Conservation (phyloP, 2,329 filamentous ascomycete genomes). For the Ascomycota sp. region DNA sequence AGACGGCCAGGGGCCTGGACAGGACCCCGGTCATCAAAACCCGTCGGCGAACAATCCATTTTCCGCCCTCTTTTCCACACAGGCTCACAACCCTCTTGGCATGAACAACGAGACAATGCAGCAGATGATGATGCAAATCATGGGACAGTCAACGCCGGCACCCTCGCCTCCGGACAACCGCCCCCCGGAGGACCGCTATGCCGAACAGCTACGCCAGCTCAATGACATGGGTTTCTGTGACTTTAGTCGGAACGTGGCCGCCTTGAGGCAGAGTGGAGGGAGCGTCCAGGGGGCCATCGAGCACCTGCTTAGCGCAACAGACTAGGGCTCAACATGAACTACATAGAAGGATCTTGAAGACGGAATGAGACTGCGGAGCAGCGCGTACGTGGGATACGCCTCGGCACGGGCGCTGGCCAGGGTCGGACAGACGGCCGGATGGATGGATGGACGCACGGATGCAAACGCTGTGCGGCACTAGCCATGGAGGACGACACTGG, state of each 20-base stretch:
- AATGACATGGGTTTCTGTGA: slow-evolving; percentile 99
- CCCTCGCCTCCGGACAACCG: slow-evolving; percentile 49
- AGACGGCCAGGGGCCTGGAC: slow-evolving; percentile 5
- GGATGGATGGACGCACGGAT: too few species aligned
- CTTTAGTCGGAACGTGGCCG: slow-evolving; percentile 80
- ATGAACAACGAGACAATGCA: slow-evolving; percentile 33
- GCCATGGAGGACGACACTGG: too few species aligned
- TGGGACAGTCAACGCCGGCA: slow-evolving; percentile 17
- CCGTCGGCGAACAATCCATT: slow-evolving; percentile 40
- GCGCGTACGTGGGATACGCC: not conserved
- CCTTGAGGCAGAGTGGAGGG: slow-evolving; percentile 68
- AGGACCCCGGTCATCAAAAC: slow-evolving; percentile 5
- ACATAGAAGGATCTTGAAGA: not conserved
- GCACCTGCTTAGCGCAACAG: slow-evolving; percentile 31
- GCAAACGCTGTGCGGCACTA: too few species aligned
- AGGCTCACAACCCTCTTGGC: slow-evolving; percentile 18
- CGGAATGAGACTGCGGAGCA: not conserved
- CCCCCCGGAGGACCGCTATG: slow-evolving; percentile 84
- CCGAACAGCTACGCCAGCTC: slow-evolving; percentile 68
- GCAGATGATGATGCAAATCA: slow-evolving; percentile 30
- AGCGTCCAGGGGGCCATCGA: slow-evolving; percentile 85
- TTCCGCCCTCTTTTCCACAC: slow-evolving; percentile 32
- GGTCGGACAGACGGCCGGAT: too few species aligned
- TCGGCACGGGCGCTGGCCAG: too few species aligned
- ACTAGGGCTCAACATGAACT: slow-evolving; percentile 2